Base-by-base conservation (phyloP, 1,139 yeast genomes). In the Wickerhamiella infanticola region DNA sequence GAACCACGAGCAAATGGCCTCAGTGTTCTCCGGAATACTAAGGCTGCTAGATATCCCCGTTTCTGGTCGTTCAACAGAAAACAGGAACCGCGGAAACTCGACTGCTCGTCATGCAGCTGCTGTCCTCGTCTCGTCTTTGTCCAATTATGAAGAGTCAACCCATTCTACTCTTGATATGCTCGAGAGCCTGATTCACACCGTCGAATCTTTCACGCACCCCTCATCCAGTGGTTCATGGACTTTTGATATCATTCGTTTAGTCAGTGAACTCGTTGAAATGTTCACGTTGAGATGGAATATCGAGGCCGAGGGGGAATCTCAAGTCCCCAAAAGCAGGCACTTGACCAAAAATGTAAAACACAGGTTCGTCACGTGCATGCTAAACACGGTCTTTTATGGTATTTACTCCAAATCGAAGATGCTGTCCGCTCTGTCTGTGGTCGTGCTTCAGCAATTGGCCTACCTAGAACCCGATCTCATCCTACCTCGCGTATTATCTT, bases 201-300 rank as follows among this genome's bases (percentile, higher is more conserved):
- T 86, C n/a, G 81, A 77, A 52, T 83, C 95, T 36, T 84, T 80
- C 62, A 79, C 79, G 9, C 96, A 90, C 63, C 98, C 98, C 3
- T 86, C 97, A 0, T 88, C 88, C 59, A 64, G 72, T 23, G 97
- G 96, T 0, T 72, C 73, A 24, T 88, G 98, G 97, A 75, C 94
- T 1, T 64, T 74, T 40, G 69, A 81, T 5, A 74, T 90, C 39
- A 72, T 93, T 1, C 75, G 76, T 50, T 69, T 82, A 35, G 65
- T 82, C 9, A 72, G 74, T 51, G 60, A 50, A 26, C 46, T 65
- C 37, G 61, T 62, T 1, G 63, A 59, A 37, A 49, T 54, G 37
- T 63, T 65, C 43, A 51, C 58, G 5, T 46, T 53, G 41, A 55
- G 72, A 29, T 56, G 67, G 62, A 64, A 65, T 48, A 53, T 55